These are phyloP conservation scores for Endocalyx cinctus DNA, from an alignment of 2,329 filamentous ascomycete species.

Conservation along the genomic window DNA sequence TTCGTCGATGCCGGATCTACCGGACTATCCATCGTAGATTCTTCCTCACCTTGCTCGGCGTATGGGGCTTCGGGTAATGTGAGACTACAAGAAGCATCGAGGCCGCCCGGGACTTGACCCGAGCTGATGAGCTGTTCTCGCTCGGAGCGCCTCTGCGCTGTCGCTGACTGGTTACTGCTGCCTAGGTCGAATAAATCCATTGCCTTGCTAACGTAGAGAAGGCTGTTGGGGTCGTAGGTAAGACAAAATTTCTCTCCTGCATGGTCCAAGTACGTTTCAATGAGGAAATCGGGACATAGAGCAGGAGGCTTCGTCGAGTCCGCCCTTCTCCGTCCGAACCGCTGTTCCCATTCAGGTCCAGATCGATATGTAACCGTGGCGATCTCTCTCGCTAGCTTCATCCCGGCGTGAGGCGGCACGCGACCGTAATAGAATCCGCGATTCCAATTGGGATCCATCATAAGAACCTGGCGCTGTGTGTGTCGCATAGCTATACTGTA, in stretches of 20 bases:
- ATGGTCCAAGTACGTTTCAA: slow-evolving; percentile 97
- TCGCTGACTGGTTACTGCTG: slow-evolving; percentile 59
- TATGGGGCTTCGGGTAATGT: slow-evolving; percentile 82
- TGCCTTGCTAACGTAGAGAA: slow-evolving; percentile 95
- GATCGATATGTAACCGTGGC: slow-evolving; percentile 96
- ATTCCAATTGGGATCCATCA: slow-evolving; percentile 99
- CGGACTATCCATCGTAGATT: slow-evolving; percentile 30
- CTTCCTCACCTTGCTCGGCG: slow-evolving; percentile 65
- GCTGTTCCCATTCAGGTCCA: slow-evolving; percentile 94
- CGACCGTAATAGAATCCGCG: slow-evolving; percentile 88
- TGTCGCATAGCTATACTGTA: slow-evolving; percentile 99
- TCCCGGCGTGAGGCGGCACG: slow-evolving; percentile 88
- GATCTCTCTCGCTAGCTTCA: slow-evolving; percentile 97
- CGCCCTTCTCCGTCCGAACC: slow-evolving; percentile 82
- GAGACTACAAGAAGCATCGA: slow-evolving; percentile 63
- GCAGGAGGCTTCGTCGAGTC: slow-evolving; percentile 84
- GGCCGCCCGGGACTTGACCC: slow-evolving; percentile 27
- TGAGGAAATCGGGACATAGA: slow-evolving; percentile 93
- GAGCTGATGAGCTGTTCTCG: slow-evolving; percentile 55
- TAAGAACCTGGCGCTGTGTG: slow-evolving; percentile 92
- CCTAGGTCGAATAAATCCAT: slow-evolving; percentile 98
- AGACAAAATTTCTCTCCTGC: slow-evolving; percentile 98
- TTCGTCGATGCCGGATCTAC: slow-evolving; percentile 25
- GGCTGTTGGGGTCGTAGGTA: slow-evolving; percentile 91
- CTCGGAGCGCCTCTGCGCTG: slow-evolving; percentile 56